Evolutionary conservation across 2,329 filamentous ascomycete genomes (phyloP), one percentile per base, ranked within the genome.

Genomic region (Arachnomyces sp.): DNA sequence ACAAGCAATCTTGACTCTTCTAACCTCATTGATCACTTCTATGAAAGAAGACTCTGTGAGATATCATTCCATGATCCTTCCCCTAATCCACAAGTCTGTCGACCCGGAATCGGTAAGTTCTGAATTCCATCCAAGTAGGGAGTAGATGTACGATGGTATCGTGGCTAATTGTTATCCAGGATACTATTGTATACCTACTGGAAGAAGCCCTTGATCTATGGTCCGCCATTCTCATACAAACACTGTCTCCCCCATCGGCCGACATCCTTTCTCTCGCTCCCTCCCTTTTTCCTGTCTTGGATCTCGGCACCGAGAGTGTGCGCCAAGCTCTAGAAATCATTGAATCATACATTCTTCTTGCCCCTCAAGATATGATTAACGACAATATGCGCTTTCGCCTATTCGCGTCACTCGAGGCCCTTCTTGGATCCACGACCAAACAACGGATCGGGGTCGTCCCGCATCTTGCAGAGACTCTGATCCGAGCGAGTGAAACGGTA

Each of bases 181-280:
- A 77, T 30, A 72, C 84, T 31, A 79, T 86, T 50, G 67, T 89
- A 2, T 92, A 94, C 54, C 76, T 98, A 8, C 78, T 95, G 9
- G 92, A 96, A 46, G 92, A 98, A 59, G 86, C 87, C 0, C 70
- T 96, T 11, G 89, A 95, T 41, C 75, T 98, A 3, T 96, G 90
- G 90, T 74, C 76, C 28, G 78, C 83, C 2, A 78, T 95, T 8
- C 62, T 89, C 29, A 71, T 71, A 46, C 78, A 86, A 52, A 81
- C 80, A 43, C 71, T 74, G 6, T 65, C 77, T 9, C 80, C 83
- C 1, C 65, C 62, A 11, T 72, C 78, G 1, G 64, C 72, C 0
- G 77, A 80, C 11, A 65, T 89, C n/a, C 60, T 84, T 3, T 67
- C 71, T 3, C 69, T 90, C 28, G 72, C 78, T 2, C 73, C 77